Conservation (phyloP, 306 rosid genomes). For the Trichosanthes truncata region DNA sequence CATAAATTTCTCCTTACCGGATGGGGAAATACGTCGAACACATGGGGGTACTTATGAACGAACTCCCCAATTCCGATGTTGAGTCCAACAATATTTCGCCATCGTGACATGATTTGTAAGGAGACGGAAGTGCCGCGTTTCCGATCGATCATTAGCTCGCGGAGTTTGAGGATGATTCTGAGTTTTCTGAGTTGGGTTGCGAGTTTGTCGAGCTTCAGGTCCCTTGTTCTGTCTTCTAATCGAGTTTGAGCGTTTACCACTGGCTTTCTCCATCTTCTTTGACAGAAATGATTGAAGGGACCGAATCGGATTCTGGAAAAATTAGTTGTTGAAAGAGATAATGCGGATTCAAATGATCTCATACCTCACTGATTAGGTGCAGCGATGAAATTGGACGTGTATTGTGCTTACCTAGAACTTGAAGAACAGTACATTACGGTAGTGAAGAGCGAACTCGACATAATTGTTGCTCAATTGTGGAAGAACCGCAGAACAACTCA, state of each 20-base stretch:
- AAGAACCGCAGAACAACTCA: too few species aligned
- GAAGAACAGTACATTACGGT: neutral
- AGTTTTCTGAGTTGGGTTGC: constrained; percentile 33
- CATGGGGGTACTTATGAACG: constrained; percentile 46
- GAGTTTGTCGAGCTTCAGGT: constrained; percentile 49
- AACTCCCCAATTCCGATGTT: constrained; percentile 38
- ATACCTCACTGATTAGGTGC: neutral
- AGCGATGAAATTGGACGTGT: neutral
- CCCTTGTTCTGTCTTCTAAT: constrained; percentile 50
- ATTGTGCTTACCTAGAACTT: neutral
- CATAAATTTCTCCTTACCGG: constrained; percentile 46
- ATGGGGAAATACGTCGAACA: constrained; percentile 53
- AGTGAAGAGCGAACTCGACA: neutral
- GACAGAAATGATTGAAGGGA: constrained; percentile 31
- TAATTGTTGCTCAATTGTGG: too few species aligned
- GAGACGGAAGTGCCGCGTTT: constrained; percentile 61
- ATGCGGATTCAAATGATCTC: neutral
- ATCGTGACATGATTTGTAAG: constrained; percentile 53
- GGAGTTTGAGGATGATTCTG: constrained; percentile 32
- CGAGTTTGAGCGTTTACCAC: constrained; percentile 55
- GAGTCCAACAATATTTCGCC: constrained; percentile 46
- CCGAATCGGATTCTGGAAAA: constrained; percentile 22
- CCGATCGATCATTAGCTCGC: constrained; percentile 33
- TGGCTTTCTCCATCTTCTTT: constrained; percentile 59
- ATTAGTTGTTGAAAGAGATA: neutral